Percentiles rank a stretch among this genome's conserved stretches.
phyloP scores from a whole-genome alignment of 306 rosid genomes.

The Cicer yamashitae region DNA sequence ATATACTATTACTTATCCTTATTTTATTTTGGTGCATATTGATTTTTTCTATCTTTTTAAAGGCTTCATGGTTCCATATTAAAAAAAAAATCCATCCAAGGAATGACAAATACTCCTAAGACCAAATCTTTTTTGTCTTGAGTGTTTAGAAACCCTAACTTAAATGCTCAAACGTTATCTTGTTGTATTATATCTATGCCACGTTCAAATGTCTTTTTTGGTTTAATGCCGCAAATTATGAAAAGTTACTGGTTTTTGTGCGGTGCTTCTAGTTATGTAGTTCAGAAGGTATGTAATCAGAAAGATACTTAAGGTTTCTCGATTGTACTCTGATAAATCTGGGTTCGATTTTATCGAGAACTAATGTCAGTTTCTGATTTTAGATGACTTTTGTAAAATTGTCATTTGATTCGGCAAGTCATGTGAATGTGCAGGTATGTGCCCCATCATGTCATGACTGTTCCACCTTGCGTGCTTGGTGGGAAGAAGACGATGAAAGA shows the following conservation, averaged over 20 bases:
- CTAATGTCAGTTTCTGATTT: conserved; percentile 10
- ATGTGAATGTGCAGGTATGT: conserved; percentile 68
- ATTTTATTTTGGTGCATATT: conserved; percentile 7
- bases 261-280: conserved; percentile 15
- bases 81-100: conserved; percentile 2
- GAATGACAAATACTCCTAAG: conserved; percentile 15
- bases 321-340: conserved; percentile 24
- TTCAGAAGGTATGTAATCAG: conserved; percentile 19
- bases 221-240: not conserved
- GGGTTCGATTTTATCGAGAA: conserved; percentile 13
- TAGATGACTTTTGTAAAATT: conserved; percentile 8
- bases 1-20: conserved; percentile 30
- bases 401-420: conserved; percentile 34
- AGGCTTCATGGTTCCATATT: conserved; percentile 14
- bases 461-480: conserved; percentile 97
- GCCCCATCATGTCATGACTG: conserved; percentile 98
- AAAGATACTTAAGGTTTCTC: conserved; percentile 18
- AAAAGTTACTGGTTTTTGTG: conserved; percentile 19
- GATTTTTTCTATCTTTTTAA: not conserved
- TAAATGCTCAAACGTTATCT: not conserved
- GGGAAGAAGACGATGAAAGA: conserved; percentile 99
- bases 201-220: not conserved
- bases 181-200: conserved; percentile 15
- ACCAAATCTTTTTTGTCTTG: not conserved
- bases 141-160: conserved; percentile 4